A percentile compares a stretch with the other conserved stretches of the same genome.
These are phyloP conservation scores for Exsudoporus frostii DNA, from an alignment of 768 basidiomycete genomes.

Conservation along the genomic window DNA sequence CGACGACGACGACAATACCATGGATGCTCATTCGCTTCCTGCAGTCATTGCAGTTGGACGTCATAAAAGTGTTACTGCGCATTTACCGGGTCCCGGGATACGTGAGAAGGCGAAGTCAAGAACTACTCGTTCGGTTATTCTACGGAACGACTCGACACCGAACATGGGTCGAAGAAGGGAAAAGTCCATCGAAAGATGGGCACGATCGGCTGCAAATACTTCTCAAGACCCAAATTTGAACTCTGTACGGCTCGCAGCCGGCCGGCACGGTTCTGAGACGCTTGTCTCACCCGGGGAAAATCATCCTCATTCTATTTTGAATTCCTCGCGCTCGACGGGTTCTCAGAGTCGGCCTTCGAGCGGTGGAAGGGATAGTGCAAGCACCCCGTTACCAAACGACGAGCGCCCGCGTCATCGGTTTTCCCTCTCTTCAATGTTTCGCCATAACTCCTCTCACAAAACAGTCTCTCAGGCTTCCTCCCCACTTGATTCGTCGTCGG, in stretches of 20 bases:
- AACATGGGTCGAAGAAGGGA: slow-evolving; percentile 26
- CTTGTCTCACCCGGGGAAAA: slow-evolving; percentile 22
- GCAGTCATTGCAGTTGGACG: slow-evolving; percentile 16
- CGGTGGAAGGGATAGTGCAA: slow-evolving; percentile 19
- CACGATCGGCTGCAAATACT: slow-evolving; percentile 23
- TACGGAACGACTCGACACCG: slow-evolving; percentile 22
- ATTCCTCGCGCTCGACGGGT: slow-evolving; percentile 20
- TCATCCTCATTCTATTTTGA: slow-evolving; percentile 3
- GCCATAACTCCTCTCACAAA: slow-evolving; percentile 18
- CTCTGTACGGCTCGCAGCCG: slow-evolving; percentile 4
- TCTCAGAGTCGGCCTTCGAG: slow-evolving; percentile 28
- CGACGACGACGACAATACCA: slow-evolving; percentile 22
- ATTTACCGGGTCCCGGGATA: slow-evolving; percentile 11
- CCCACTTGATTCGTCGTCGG: slow-evolving; percentile 33
- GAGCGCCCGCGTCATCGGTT: slow-evolving; percentile 28
- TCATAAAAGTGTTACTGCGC: slow-evolving; percentile 24
- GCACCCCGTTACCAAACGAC: slow-evolving; percentile 21
- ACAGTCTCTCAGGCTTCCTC: slow-evolving; percentile 29
- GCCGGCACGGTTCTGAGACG: slow-evolving; percentile 33
- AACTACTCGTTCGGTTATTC: slow-evolving; percentile 13
- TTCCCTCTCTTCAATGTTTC: slow-evolving; percentile 32
- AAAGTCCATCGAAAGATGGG: slow-evolving; percentile 35
- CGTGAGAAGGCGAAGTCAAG: slow-evolving; percentile 30
- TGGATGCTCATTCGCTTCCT: slow-evolving; percentile 34
- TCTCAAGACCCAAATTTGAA: slow-evolving; percentile 15